Conservation (phyloP, 352 stramenopile species). For the Aphanomyces euteiches region DNA sequence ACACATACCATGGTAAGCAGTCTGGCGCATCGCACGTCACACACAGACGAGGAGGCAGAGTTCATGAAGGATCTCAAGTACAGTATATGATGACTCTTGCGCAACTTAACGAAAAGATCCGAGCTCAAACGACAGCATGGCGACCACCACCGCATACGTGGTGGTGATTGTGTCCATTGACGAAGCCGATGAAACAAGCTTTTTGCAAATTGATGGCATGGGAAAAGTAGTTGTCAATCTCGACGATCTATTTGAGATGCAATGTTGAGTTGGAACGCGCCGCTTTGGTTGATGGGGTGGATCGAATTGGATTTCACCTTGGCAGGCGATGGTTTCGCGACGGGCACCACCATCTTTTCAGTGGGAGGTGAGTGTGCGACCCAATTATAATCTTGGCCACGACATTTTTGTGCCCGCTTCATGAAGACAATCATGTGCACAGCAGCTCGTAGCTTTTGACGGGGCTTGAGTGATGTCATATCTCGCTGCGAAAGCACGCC, state of each 20-base stretch:
- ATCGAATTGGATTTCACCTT: conserved; percentile 52
- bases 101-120: too few species aligned
- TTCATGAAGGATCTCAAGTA: too few species aligned
- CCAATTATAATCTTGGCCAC: conserved; percentile 1
- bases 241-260: conserved; percentile 33
- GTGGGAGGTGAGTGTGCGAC: background rate
- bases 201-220: background rate
- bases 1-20: too few species aligned
- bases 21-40: too few species aligned
- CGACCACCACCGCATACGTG: background rate
- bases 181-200: background rate
- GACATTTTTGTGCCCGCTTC: conserved; percentile 49
- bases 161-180: background rate
- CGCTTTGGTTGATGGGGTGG: conserved; percentile 28
- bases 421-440: conserved; percentile 66
- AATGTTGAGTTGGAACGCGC: conserved; percentile 43
- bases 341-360: background rate
- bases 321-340: conserved; percentile 24
- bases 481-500: conserved; percentile 63
- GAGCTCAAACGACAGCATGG: too few species aligned
- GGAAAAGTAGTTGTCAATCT: too few species aligned
- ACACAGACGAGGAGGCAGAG: too few species aligned
- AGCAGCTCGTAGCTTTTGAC: conserved; percentile 44
- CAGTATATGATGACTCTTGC: too few species aligned
- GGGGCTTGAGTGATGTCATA: conserved; percentile 54